Evolutionary conservation across 2,329 filamentous ascomycete species (phyloP), one percentile per base, ranked within the genome.

Genomic region (Cyphellophora attinorum): DNA sequence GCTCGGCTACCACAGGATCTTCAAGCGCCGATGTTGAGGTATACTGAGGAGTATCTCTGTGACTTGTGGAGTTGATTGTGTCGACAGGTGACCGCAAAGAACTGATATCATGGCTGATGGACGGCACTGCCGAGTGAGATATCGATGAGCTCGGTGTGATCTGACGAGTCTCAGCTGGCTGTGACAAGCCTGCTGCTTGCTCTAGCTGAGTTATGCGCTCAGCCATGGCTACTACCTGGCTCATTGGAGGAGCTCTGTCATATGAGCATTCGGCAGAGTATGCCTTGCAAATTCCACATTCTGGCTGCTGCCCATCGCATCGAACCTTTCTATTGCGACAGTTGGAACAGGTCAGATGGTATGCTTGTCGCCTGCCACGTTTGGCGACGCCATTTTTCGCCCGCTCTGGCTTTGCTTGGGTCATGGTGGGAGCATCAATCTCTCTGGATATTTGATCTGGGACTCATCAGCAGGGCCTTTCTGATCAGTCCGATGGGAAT

Each of bases 271-370:
- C 21, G 13, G 34, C 31, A 6, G 30, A 12, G 12, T 31, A 38
- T 12, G 27, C 31, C 10, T 11, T 11, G 32, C 36, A 38, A 12
- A 34, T 38, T 11, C 34, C 27, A 32, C 75, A 79, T 23, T 67
- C 54, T 8, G 74, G 75, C 44, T 72, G 74, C 51, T 67, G 65
- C 54, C 79, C 75, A 48, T 76, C 72, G 55, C 75, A 79, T 61
- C 79, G 79, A 42, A 79, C 63, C 64, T 79, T 76, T 44, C 72
- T 62, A 52, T 67, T 65, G 38, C 72, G 70, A 59, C 72, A 76
- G 5, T 30, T 38, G 6, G 27, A 34, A 21, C 36, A 35, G 10
- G 36, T 33, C 11, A 33, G 18, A 15, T 33, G 31, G 31, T 33
- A 33, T 12, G 31, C n/a, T 14, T 19, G 31, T 12, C 31, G 21